Conservation (phyloP, 257 asterid species). For the Euphrasia confusa region DNA sequence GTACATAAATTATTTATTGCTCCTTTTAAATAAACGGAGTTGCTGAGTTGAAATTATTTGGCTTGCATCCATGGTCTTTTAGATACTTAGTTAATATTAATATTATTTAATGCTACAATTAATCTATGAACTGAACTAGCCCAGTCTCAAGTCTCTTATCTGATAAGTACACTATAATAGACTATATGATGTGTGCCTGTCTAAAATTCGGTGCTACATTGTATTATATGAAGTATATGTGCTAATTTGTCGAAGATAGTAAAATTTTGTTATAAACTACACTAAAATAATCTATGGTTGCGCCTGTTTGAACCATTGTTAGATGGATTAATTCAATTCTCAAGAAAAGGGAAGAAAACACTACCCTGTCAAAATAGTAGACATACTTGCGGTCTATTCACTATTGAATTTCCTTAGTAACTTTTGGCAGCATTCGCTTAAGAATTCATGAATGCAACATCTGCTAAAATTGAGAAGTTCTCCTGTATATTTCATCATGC, state of each 20-base stretch:
- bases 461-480: conserved; percentile 17
- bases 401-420: conserved; percentile 4
- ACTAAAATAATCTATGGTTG: not conserved
- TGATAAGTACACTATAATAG: not conserved
- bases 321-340: conserved; percentile 14
- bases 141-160: conserved; percentile 13
- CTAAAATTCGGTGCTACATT: not conserved
- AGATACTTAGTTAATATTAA: not conserved
- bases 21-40: not conserved
- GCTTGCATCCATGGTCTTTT: not conserved
- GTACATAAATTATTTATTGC: conserved; percentile 12
- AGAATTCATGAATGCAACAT: conserved; percentile 17
- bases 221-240: not conserved
- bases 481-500: conserved; percentile 29
- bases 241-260: conserved; percentile 3
- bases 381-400: conserved; percentile 1
- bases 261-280: conserved; percentile 1
- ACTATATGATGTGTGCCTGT: not conserved
- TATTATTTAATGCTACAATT: conserved; percentile 1
- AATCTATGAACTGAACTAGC: conserved; percentile 2
- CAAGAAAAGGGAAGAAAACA: too few species aligned
- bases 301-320: not conserved
- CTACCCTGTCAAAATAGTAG: conserved; percentile 1
- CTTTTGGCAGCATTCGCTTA: conserved; percentile 3
- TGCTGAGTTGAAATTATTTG: conserved; percentile 16